Conservation (phyloP, 106 monocot genomes). For the Apostasia shenzhenica region DNA sequence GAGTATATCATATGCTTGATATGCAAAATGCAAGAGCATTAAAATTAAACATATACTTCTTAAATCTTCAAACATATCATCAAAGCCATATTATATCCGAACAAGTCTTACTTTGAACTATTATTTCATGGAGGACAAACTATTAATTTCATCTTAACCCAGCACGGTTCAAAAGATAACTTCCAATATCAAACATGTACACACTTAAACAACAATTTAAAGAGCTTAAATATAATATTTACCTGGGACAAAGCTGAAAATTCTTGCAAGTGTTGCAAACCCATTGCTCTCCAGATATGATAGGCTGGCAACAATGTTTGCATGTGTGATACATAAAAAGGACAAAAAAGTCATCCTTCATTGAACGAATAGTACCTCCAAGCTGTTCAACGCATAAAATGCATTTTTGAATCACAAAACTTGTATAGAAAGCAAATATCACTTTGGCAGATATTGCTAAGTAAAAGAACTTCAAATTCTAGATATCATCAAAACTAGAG, state of each 20-base stretch:
- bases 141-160: too few species aligned
- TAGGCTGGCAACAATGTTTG: slow-evolving; percentile 57
- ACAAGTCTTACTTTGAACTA: too few species aligned
- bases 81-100: too few species aligned
- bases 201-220: not conserved
- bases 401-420: not conserved
- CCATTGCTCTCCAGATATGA: slow-evolving; percentile 62
- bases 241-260: slow-evolving; percentile 52
- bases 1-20: too few species aligned
- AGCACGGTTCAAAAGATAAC: too few species aligned
- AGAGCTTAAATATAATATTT: not conserved
- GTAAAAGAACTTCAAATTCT: too few species aligned
- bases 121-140: too few species aligned
- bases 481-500: too few species aligned
- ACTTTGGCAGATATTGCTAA: not conserved
- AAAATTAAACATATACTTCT: too few species aligned
- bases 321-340: slow-evolving; percentile 58
- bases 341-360: slow-evolving; percentile 89
- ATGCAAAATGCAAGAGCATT: too few species aligned
- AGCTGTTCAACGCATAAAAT: slow-evolving; percentile 41
- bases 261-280: slow-evolving; percentile 68
- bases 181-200: too few species aligned
- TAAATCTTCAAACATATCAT: too few species aligned
- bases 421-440: not conserved
- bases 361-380: slow-evolving; percentile 56